These are phyloP conservation scores for Coemansia furcata DNA, from an alignment of 192 early-diverging fungal genomes.

Conservation along the genomic window DNA sequence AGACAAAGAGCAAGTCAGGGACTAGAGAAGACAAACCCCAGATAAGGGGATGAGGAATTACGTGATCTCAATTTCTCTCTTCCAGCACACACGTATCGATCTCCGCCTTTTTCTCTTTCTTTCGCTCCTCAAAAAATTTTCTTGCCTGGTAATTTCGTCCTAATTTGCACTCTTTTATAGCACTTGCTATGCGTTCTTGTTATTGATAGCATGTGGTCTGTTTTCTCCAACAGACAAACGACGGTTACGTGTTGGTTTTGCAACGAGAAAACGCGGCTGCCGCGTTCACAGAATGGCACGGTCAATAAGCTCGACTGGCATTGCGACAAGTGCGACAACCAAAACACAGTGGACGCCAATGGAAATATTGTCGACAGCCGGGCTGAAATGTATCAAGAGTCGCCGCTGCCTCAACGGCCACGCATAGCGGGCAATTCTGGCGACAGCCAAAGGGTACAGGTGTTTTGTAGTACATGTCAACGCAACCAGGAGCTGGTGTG, in stretches of 20 bases:
- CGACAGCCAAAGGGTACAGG: neutral
- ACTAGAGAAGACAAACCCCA: too few relatives aligned
- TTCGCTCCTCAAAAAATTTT: neutral
- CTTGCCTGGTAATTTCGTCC: slow-evolving; percentile 1
- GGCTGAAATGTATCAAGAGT: slow-evolving; percentile 37
- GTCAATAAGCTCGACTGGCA: slow-evolving; percentile 29
- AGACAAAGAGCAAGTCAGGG: too few relatives aligned
- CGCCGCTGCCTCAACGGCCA: slow-evolving; percentile 1
- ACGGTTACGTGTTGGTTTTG: slow-evolving; percentile 47
- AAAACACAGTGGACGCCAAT: slow-evolving; percentile 32
- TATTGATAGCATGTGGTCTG: slow-evolving; percentile 32
- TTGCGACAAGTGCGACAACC: slow-evolving; percentile 37
- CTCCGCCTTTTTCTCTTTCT: neutral
- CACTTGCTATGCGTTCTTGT: slow-evolving; percentile 4
- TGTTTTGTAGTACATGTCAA: slow-evolving; percentile 41
- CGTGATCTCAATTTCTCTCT: neutral
- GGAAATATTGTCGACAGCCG: slow-evolving; percentile 35
- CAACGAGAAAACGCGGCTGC: slow-evolving; percentile 26
- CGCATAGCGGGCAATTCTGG: neutral
- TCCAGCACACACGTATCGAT: neutral
- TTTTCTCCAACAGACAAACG: slow-evolving; percentile 16
- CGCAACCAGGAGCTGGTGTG: slow-evolving; percentile 48
- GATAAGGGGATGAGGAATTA: too few relatives aligned
- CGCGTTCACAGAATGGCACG: neutral
- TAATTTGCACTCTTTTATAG: neutral